phyloP scores from a whole-genome alignment of 805 yeast species.

The Candida endomychidarum region DNA sequence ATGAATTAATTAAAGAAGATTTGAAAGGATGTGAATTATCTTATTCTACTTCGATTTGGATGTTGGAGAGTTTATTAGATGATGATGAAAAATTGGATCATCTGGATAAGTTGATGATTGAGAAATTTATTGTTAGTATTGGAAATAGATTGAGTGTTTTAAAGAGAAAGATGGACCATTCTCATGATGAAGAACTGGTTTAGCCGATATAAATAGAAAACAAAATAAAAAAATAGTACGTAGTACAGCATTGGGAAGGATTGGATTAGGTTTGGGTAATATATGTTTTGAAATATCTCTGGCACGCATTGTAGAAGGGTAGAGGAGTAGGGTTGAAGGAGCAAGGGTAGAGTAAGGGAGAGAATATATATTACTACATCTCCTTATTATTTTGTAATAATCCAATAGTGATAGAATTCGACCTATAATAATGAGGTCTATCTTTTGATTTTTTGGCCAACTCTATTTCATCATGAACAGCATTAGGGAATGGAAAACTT shows the following conservation, averaged over 20 bases:
- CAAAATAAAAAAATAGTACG: neutral
- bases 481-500: slow-evolving; percentile 39
- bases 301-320: no score
- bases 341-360: no score
- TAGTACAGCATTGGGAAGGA: slow-evolving; percentile 1
- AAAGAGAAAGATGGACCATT: slow-evolving; percentile 49
- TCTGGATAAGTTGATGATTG: slow-evolving; percentile 74
- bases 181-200: slow-evolving; percentile 2
- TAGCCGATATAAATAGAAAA: neutral
- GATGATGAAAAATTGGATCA: slow-evolving; percentile 54
- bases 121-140: slow-evolving; percentile 78
- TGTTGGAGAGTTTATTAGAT: slow-evolving; percentile 84
- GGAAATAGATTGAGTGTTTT: slow-evolving; percentile 75
- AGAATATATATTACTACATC: no score
- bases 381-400: slow-evolving; percentile 29
- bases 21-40: slow-evolving; percentile 78
- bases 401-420: slow-evolving; percentile 42
- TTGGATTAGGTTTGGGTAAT: slow-evolving; percentile 10
- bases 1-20: slow-evolving; percentile 76
- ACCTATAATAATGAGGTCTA: slow-evolving; percentile 32
- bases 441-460: slow-evolving; percentile 25
- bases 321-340: no score
- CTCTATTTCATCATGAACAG: slow-evolving; percentile 37
- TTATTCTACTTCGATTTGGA: slow-evolving; percentile 92
- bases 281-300: slow-evolving; percentile 1